Conservation (phyloP, 31 red algal species). For the Asparagopsis taxiformis region DNA sequence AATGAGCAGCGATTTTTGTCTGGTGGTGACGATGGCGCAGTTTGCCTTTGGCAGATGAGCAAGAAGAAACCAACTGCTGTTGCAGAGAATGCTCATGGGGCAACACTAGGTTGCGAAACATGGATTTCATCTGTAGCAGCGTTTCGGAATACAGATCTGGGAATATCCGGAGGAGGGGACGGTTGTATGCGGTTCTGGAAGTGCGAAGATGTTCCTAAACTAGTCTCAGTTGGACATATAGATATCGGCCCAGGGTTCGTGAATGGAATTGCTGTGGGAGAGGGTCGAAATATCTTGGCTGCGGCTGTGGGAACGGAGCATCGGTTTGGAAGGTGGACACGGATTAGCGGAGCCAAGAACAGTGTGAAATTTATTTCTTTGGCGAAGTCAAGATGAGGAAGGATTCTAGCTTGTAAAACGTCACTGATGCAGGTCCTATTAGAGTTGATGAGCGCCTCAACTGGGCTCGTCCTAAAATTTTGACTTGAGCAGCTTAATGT, state of each 20-base stretch:
- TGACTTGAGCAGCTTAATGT: too few species aligned
- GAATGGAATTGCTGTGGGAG: constrained; percentile 74
- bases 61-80: constrained; percentile 77
- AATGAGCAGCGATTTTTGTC: constrained; percentile 77
- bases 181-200: constrained; percentile 86
- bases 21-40: constrained; percentile 81
- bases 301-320: constrained; percentile 88
- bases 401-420: background rate
- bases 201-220: constrained; percentile 37
- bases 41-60: constrained; percentile 78
- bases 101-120: constrained; percentile 29
- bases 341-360: constrained; percentile 53
- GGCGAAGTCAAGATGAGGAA: constrained; percentile 16
- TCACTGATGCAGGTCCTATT: too few species aligned
- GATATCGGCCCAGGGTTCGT: constrained; percentile 78
- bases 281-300: constrained; percentile 23
- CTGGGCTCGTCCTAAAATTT: too few species aligned
- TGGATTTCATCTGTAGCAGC: constrained; percentile 79
- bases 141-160: constrained; percentile 66
- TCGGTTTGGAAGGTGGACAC: constrained; percentile 84
- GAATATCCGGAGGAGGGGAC: constrained; percentile 63
- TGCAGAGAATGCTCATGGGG: constrained; percentile 65
- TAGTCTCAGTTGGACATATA: constrained; percentile 32
- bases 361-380: constrained; percentile 60
- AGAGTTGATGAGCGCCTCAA: too few species aligned